These are phyloP conservation scores for Turritis glabra DNA, from an alignment of 345 rosid genomes.

Conservation along the genomic window DNA sequence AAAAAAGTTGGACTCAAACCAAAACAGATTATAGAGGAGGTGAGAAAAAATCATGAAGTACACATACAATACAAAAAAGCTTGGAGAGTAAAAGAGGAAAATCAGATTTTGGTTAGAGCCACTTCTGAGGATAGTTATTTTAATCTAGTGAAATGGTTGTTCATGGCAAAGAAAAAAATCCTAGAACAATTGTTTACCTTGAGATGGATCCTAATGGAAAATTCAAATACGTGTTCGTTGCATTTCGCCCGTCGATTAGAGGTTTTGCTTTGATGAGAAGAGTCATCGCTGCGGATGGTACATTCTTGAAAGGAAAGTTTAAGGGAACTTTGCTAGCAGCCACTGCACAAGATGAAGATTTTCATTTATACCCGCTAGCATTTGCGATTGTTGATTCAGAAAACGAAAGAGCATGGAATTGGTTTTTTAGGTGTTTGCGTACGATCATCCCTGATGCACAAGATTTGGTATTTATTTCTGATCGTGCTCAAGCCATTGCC, in stretches of 20 bases:
- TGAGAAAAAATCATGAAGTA: background rate
- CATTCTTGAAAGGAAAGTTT: too few species aligned
- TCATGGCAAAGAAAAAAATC: background rate
- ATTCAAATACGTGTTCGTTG: background rate
- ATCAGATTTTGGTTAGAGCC: background rate
- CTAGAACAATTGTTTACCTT: background rate
- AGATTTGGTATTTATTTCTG: too few species aligned
- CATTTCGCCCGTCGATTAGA: background rate
- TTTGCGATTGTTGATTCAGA: too few species aligned
- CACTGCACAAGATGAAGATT: too few species aligned
- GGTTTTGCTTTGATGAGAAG: too few species aligned
- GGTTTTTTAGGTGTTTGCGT: too few species aligned
- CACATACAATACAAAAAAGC: background rate
- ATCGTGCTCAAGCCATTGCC: too few species aligned
- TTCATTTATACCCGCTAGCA: too few species aligned
- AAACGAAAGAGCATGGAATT: too few species aligned
- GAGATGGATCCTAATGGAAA: background rate
- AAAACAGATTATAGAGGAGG: background rate
- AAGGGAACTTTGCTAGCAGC: too few species aligned
- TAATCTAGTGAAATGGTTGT: background rate
- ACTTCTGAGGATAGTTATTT: background rate
- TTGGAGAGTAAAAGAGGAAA: background rate
- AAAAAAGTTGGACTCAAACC: background rate
- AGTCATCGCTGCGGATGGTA: too few species aligned
- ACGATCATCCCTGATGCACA: too few species aligned